Base-by-base conservation (phyloP, 2,329 filamentous ascomycete genomes). In the Cladobotryum mycophilum region DNA sequence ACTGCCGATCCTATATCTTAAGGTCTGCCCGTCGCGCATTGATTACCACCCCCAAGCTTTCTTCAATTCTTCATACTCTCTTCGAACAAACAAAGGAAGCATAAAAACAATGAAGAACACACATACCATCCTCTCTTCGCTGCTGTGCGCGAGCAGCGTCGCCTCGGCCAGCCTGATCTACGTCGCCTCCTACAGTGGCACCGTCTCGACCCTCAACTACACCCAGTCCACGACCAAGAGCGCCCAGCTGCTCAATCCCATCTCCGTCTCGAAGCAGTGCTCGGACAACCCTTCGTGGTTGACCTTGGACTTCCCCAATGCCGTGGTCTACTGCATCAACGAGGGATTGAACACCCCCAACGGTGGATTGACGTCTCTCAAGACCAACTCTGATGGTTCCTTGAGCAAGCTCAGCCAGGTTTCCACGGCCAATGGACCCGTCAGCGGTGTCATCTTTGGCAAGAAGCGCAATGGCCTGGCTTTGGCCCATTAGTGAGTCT, bases 241-340 rank as follows among this genome's bases (percentile, higher is more conserved):
- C n/a, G 51, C 51, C 51, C 42, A 51, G 59, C 59, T 51, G 49
- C 71, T 83, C 53, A 64, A 69, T 56, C 60, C 65, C 17, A 64
- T 76, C 15, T 70, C 71, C 47, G 64, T 65, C 3, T 71, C 70
- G 18, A 70, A 68, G 47, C 69, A 67, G 34, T 85, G 81, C 64
- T 76, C 71, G 9, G 64, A 69, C 2, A 76, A 74, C 53, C 78
- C 82, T 5, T 77, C 80, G 11, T 86, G 82, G 81, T 67, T 86
- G 51, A 78, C 78, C 17, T 70, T 82, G 17, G 76, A 82, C 60
- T 64, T 70, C 51, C 60, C 67, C 42, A 71, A 74, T 53, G 68
- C 69, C 18, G 63, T 73, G 12, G 67, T 86, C 11, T 82, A 79
- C 67, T 86, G 82, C 64, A 58, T 80, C 41, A 76, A 86, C 56